Evolutionary conservation across 352 stramenopile genomes (phyloP), one percentile per base, ranked within the genome.

Genomic region (Globisporangium parvum): DNA sequence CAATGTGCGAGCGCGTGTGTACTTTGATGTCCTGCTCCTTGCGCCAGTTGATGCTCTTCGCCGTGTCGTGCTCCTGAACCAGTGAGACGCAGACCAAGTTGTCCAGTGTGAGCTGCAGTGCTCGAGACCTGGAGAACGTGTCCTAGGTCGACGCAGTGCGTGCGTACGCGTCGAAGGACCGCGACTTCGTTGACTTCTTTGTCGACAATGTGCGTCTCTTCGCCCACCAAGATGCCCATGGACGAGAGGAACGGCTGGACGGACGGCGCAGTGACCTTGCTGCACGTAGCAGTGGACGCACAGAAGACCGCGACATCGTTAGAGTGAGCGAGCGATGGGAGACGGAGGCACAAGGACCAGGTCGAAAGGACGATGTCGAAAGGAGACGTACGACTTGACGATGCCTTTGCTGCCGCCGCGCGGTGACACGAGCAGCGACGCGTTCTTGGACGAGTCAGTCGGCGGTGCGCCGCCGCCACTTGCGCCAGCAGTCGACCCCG

Each of bases 131-230:
- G 1, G 31, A 37, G 31, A 31, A 63, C 11, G 15, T 12, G 10
- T 11, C 6, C 6, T 9, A 37, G 31, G 4, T 37, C 4, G 8
- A 37, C 3, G 31, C 31, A 37, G 8, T 11, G 31, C 3, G 31
- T 37, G 24, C 67, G 45, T 59, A 91, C 77, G 44, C 82, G 70
- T 8, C 79, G 79, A 8, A 91, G 64, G 59, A 70, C 71, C 3
- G 77, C 66, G 24, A 91, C 69, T 62, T 92, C 82, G 55, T 92
- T 85, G 10, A 87, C 69, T 62, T 92, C 80, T 44, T 86, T 87
- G 47, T 91, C 80, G 8, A 92, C 78, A 53, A 92, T 87, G 23
- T 90, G 77, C 18, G 75, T 76, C 55, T 92, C 82, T 26, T 90
- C 79, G 11, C 82, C 82, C 18, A 92, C 74, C 9, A 71, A 18